Evolutionary conservation across 352 stramenopile species (phyloP).

Genomic region (Pythium rhizo-oryzae): DNA sequence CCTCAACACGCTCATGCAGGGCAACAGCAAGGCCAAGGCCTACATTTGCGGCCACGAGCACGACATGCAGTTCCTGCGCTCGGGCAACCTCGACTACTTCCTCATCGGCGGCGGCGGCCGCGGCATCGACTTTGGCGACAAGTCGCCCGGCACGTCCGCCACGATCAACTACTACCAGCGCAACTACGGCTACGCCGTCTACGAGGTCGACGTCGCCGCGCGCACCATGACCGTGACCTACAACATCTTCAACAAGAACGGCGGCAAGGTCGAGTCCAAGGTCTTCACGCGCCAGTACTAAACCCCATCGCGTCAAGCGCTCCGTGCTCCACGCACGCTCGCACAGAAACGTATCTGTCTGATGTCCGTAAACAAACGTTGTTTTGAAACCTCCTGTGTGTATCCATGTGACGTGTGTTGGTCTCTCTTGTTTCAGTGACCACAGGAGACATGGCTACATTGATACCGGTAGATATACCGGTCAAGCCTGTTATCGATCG

Average conservation of each 20-base stretch:
- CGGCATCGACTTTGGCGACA: slow-evolving; percentile 19
- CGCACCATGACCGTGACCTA: slow-evolving; percentile 28
- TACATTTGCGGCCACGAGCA: slow-evolving; percentile 35
- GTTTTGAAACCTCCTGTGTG: too few relatives aligned
- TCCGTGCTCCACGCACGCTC: background rate
- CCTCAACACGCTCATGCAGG: slow-evolving; percentile 24
- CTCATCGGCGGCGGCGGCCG: slow-evolving; percentile 32
- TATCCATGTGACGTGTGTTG: too few relatives aligned
- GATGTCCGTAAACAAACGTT: too few relatives aligned
- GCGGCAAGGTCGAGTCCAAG: slow-evolving; percentile 27
- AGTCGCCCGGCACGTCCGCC: slow-evolving; percentile 19
- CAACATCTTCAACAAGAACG: slow-evolving; percentile 33
- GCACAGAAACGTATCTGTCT: too few relatives aligned
- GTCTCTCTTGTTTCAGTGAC: too few relatives aligned
- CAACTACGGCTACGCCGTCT: slow-evolving; percentile 31
- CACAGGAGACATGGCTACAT: too few relatives aligned
- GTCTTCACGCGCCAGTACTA: slow-evolving; percentile 31
- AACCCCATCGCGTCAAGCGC: background rate
- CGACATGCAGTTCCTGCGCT: slow-evolving; percentile 33
- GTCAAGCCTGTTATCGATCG: too few relatives aligned
- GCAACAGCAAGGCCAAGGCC: slow-evolving; percentile 30
- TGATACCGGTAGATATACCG: too few relatives aligned
- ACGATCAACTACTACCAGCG: slow-evolving; percentile 30
- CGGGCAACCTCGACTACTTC: slow-evolving; percentile 31
- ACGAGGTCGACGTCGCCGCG: slow-evolving; percentile 25